phyloP scores from a whole-genome alignment of 768 basidiomycete genomes.

The Panellus pusillus region DNA sequence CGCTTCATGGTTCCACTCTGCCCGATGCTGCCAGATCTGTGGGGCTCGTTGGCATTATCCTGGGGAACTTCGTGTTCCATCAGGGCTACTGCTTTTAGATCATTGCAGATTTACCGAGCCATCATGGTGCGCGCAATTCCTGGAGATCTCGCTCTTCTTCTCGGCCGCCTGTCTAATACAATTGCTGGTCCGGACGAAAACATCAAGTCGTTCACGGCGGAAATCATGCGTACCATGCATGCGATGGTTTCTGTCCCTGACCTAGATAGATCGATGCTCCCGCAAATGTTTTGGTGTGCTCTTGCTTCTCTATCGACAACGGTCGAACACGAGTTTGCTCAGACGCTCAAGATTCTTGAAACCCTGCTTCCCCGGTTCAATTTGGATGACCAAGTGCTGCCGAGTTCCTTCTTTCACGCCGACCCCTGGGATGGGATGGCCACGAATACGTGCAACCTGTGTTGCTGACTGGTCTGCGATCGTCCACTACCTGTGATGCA shows the following conservation, averaged over 20 bases:
- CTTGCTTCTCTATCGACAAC: constrained; percentile 81
- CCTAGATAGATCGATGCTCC: constrained; percentile 61
- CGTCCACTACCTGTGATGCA: constrained; percentile 66
- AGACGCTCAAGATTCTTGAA: constrained; percentile 65
- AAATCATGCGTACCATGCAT: constrained; percentile 76
- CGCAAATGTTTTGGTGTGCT: constrained; percentile 87
- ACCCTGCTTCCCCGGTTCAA: constrained; percentile 67
- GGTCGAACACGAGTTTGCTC: constrained; percentile 75
- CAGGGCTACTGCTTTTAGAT: constrained; percentile 81
- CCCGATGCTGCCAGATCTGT: constrained; percentile 66
- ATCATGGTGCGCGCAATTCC: constrained; percentile 72
- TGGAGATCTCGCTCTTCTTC: constrained; percentile 70
- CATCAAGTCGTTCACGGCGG: constrained; percentile 80
- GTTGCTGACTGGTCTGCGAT: constrained; percentile 77
- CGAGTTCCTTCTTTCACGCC: constrained; percentile 67
- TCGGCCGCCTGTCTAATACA: constrained; percentile 83
- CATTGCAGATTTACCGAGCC: constrained; percentile 86
- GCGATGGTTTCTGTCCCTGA: constrained; percentile 57
- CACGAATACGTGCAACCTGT: constrained; percentile 64
- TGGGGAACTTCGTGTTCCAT: constrained; percentile 91
- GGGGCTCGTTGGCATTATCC: constrained; percentile 76
- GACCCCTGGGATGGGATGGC: constrained; percentile 73
- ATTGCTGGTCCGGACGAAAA: constrained; percentile 75
- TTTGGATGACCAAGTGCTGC: constrained; percentile 65
- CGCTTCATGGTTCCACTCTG: constrained; percentile 67